Base-by-base conservation (phyloP, 805 yeast genomes). In the Torulaspora maleeae region DNA sequence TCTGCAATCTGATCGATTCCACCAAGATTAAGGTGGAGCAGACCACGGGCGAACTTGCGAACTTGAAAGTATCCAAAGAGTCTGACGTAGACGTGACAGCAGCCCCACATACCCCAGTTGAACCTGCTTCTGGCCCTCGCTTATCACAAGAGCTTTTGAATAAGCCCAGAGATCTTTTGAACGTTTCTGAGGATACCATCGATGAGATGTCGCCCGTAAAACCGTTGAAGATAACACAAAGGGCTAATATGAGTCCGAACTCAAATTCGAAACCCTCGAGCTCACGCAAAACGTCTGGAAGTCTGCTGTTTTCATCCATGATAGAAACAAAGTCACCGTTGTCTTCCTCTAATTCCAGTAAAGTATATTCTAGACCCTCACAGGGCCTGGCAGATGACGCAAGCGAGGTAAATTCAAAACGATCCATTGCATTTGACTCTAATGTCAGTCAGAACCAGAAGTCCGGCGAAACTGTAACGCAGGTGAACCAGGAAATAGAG, bases 141-240 rank as follows among this genome's bases (percentile, higher is more conserved):
- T 10, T 35, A 16, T 35, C 41, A 7, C 38, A 44, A n/a, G 32
- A 35, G 6, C 10, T 17, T 9, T 22, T 44, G 27, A 19, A 36
- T 13, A 38, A 42, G 24, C 48, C 49, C 12, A 22, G 28, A 8
- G 47, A 41, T 12, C 29, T 38, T n/a, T 27, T 38, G 6, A 33
- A 33, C 5, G 41, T 41, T 5, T 24, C 38, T 5, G 48, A 24
- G 15, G 39, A 44, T 38, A 29, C 33, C 37, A 20, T 49, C 37
- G 44, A 48, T 24, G 53, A 38, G 16, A 49, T 59, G 37, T 69
- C 79, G 5, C 80, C 78, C 1, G 87, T 80, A 1, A 77, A 85
- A 61, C 90, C 90, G 0, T 68, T 84, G 55, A 79, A 79, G 63
- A 81, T 83, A 68, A 75, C 86, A 0, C 81, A 78, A 58, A 80